phyloP scores from a whole-genome alignment of 2,329 filamentous ascomycete species.

The Penicillium sp. region DNA sequence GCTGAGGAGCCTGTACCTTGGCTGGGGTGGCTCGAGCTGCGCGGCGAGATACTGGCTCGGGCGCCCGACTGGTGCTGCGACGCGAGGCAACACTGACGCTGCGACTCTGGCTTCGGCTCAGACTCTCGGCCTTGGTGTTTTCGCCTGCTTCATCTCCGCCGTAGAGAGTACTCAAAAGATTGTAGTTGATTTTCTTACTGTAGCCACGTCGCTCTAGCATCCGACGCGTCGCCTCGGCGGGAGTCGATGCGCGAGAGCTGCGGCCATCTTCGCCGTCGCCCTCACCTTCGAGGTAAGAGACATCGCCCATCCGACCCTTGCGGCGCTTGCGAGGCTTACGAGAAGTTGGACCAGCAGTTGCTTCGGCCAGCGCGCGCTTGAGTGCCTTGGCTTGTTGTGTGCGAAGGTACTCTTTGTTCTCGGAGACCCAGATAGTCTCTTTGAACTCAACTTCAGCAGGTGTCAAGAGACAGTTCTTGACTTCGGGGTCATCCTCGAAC shows the following conservation, averaged over 20 bases:
- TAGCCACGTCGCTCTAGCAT: conserved; percentile 65
- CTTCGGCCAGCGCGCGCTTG: conserved; percentile 61
- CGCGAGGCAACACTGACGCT: conserved; percentile 29
- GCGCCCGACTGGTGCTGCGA: conserved; percentile 23
- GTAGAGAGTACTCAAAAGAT: conserved; percentile 38
- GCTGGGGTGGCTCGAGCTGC: conserved; percentile 14
- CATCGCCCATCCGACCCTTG: conserved; percentile 45
- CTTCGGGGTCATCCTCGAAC: conserved; percentile 85
- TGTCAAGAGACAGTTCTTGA: conserved; percentile 70
- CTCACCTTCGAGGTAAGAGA: conserved; percentile 44
- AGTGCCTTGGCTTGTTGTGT: conserved; percentile 79
- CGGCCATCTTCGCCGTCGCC: conserved; percentile 59
- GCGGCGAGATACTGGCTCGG: conserved; percentile 6
- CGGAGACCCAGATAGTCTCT: conserved; percentile 88
- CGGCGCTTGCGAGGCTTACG: conserved; percentile 50
- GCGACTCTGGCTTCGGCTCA: conserved; percentile 32
- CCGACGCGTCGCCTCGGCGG: conserved; percentile 64
- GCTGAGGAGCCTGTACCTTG: conserved; percentile 11
- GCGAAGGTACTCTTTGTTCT: conserved; percentile 90
- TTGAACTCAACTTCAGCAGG: conserved; percentile 74
- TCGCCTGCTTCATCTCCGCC: conserved; percentile 34
- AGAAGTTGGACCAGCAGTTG: conserved; percentile 38
- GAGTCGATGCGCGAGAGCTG: conserved; percentile 61
- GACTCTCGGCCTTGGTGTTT: conserved; percentile 28
- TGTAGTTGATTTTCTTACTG: conserved; percentile 71